A percentile compares a stretch with the other conserved stretches of the same genome.
Evolutionary conservation across 2,329 filamentous ascomycete genomes (phyloP).

Genomic region (Monosporascus sp.): DNA sequence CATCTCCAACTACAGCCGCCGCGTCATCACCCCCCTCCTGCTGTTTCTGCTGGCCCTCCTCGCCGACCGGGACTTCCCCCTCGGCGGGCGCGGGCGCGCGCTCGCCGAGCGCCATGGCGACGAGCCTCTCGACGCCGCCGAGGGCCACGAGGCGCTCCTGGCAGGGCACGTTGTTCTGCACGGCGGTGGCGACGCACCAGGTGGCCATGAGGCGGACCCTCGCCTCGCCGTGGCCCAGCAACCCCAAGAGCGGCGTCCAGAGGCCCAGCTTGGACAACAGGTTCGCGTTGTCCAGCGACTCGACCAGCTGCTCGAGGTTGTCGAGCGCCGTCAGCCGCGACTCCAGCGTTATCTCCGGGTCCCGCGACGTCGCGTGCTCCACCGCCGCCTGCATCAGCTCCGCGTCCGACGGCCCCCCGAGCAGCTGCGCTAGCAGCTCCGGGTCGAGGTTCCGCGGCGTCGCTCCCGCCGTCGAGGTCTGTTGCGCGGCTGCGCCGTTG

Average conservation of each 20-base stretch:
- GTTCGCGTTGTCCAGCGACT: constrained; percentile 94
- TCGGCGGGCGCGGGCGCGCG: constrained; percentile 9
- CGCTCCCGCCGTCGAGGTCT: constrained; percentile 24
- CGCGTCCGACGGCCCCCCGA: constrained; percentile 83
- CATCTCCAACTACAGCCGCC: too few relatives aligned
- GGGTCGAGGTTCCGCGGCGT: constrained; percentile 48
- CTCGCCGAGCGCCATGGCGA: constrained; percentile 48
- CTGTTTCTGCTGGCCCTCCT: too few relatives aligned
- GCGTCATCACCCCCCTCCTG: too few relatives aligned
- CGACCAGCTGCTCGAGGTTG: constrained; percentile 90
- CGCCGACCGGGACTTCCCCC: constrained; percentile 20
- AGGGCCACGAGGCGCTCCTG: constrained; percentile 65
- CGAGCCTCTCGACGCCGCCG: constrained; percentile 66
- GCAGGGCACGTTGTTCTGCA: constrained; percentile 87
- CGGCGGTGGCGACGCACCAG: constrained; percentile 92
- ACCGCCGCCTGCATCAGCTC: constrained; percentile 88
- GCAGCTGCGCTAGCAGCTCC: constrained; percentile 65
- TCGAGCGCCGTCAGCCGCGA: constrained; percentile 82
- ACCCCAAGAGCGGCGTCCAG: constrained; percentile 73
- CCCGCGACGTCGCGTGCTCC: constrained; percentile 61
- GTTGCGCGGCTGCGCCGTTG: background rate
- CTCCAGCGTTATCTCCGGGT: constrained; percentile 61
- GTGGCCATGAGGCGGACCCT: constrained; percentile 80
- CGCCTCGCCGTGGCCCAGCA: constrained; percentile 61
- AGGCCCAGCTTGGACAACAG: constrained; percentile 75